Base-by-base conservation (phyloP, 768 basidiomycete species). In the Tylopilus sp. region DNA sequence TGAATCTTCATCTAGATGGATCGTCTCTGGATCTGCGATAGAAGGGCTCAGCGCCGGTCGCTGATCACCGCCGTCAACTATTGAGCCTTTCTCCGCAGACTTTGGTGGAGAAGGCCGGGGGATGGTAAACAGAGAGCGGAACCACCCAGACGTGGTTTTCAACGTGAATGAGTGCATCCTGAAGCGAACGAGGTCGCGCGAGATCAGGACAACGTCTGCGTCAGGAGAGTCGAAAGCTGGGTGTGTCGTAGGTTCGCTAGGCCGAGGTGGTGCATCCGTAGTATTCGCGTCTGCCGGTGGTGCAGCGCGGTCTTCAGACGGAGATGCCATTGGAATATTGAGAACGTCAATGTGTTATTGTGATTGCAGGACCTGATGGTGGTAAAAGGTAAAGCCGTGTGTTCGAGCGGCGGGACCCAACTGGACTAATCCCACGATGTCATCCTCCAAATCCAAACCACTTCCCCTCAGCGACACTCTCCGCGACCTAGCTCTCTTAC, bases 401-500 rank as follows among this genome's bases (percentile, higher is more conserved):
- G n/a, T n/a, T n/a, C n/a, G n/a, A n/a, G n/a, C n/a, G n/a, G n/a
- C n/a, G n/a, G n/a, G n/a, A n/a, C n/a, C n/a, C n/a, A n/a, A n/a
- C n/a, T n/a, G n/a, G n/a, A n/a, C n/a, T n/a, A n/a, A n/a, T n/a
- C n/a, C 45, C 48, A 52, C 49, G 6, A 66, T 66, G 64, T 58
- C 55, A 12, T 54, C 68, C 5, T 58, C 58, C 74, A 73, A 71
- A 71, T 49, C 62, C 25, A 66, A 63, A 50, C 78, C 82, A 13
- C 74, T 90, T 37, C 72, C 81, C 8, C 75, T 89, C 40, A 50
- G 61, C 24, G 78, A 82, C 51, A 83, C 82, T 8, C 75, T 90
- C 33, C 84, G 78, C 13, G 89, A 92, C 68, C 79, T 92, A 22
- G 87, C 89, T 6, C 68, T 88, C 29, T 71, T 91, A 19, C 80